Base-by-base conservation (phyloP, 768 basidiomycete species). In the Agaricus subrufescens region DNA sequence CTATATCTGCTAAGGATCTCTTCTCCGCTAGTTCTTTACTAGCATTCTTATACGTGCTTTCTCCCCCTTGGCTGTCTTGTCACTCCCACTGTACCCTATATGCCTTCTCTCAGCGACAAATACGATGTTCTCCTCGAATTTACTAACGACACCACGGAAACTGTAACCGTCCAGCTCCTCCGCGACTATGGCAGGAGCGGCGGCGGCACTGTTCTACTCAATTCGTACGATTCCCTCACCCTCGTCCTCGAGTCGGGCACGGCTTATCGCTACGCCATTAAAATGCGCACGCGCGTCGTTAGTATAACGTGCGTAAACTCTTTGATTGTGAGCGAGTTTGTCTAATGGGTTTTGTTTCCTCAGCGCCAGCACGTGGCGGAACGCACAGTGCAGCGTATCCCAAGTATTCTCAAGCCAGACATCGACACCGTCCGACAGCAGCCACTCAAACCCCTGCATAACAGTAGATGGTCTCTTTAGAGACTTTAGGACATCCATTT, bases 121-220 rank as follows among this genome's bases (percentile, higher is more conserved):
- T 87, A 85, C 71, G 86, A 86, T 63, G 77, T 87, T 65, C 74
- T 82, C 53, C 80, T 88, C 66, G 83, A 84, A 66, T 78, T 89
- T 67, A 80, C 79, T 49, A 89, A 88, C 67, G 86, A 88, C 62
- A 86, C 84, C 14, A 79, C 74, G 62, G 82, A 85, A 64, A 78
- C 73, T 52, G 79, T 83, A 57, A 82, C 85, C 43, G 72, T 88
- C 38, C 85, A 88, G 65, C 75, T 85, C 30, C 69, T 85, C 57
- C 76, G 79, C 37, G 81, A 87, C 69, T 87, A 87, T 60, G 85
- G 83, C 46, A 74, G 79, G 50, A 75, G 76, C 49, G 70, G 78
- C 14, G 77, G 76, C 50, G 74, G 80, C 50, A 75, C 81, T 58
- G 75, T 86, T 46, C 65, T 87, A 27, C 72, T 89, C 40, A 75